Base-by-base conservation (phyloP, 2,329 filamentous ascomycete genomes). In the Phoma sp. region DNA sequence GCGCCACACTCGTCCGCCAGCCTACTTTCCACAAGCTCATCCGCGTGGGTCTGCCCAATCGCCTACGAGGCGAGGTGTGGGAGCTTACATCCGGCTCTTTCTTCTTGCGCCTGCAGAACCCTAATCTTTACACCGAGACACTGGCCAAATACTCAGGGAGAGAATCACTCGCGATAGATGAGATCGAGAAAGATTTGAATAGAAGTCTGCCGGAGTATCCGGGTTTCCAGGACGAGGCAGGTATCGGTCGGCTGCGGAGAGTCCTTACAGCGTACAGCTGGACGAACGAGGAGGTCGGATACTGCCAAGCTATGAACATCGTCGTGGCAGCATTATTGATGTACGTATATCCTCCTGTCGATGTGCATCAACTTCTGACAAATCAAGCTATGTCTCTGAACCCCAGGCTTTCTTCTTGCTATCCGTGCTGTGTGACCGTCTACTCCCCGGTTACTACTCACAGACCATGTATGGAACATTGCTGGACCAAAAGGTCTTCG, bases 301-400 rank as follows among this genome's bases (percentile, higher is more conserved):
- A 99, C 76, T 99, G 95, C 75, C 95, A 99, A 77, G 95, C 95
- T 58, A 99, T 99, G 95, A 99, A 99, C 75, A 99, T 99, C 65
- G 95, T 99, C 30, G 93, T 97, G 49, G 95, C 95, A 14, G 95
- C 95, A n/a, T 80, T 99, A 53, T 83, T 99, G 65, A 99, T 99
- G 81, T 87, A 79, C 62, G 82, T 77, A 46, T 61, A 35, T 43
- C 60, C 62, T 54, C 38, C 42, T 33, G 43, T 35, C 13, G 23
- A 40, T 23, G 10, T 45, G 11, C 27, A 45, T 47, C 55, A 36
- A 44, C 47, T 47, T 67, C 69, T 76, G 62, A 77, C 63, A 36
- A 39, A 24, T 32, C 22, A 67, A 88, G 85, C 67, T 98, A 98
- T 80, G 96, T 96, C 87, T 98, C 93, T 7, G 95, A 99, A 76